These are phyloP conservation scores for Fusarium sp. DNA, from an alignment of 2,329 filamentous ascomycete species.

Conservation along the genomic window DNA sequence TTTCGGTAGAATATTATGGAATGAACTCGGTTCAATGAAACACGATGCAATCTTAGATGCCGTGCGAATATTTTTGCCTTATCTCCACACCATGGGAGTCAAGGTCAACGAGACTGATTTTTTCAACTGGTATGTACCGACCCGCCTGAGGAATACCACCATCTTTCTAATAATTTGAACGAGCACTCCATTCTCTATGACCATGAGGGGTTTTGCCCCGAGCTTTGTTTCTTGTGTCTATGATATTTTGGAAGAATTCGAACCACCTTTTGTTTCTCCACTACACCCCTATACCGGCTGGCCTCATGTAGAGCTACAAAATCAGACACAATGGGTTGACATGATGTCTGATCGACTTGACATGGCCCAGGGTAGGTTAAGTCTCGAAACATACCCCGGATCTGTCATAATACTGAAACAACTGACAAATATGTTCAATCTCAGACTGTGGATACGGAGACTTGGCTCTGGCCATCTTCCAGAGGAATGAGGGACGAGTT, in stretches of 20 bases:
- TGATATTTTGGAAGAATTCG: background rate
- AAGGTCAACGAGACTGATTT: too few relatives aligned
- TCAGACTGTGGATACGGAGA: background rate
- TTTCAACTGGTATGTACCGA: too few relatives aligned
- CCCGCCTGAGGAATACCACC: too few relatives aligned
- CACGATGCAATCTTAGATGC: too few relatives aligned
- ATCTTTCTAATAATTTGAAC: background rate
- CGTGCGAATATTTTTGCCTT: too few relatives aligned
- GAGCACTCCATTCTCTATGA: background rate
- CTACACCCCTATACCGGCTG: background rate
- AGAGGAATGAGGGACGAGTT: background rate
- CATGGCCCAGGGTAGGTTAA: background rate
- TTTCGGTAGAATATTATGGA: too few relatives aligned
- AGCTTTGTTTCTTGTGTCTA: background rate
- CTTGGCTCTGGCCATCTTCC: background rate
- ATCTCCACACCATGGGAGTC: too few relatives aligned
- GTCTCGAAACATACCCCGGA: accelerated
- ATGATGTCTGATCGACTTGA: background rate
- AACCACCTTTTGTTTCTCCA: background rate
- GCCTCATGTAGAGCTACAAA: background rate
- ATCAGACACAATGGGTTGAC: background rate
- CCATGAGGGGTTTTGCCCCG: background rate
- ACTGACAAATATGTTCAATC: background rate
- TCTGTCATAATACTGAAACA: background rate
- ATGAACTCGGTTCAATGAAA: too few relatives aligned